Base-by-base conservation (phyloP, 73 alveolate genomes). In the Paramecium sexaurelia region DNA sequence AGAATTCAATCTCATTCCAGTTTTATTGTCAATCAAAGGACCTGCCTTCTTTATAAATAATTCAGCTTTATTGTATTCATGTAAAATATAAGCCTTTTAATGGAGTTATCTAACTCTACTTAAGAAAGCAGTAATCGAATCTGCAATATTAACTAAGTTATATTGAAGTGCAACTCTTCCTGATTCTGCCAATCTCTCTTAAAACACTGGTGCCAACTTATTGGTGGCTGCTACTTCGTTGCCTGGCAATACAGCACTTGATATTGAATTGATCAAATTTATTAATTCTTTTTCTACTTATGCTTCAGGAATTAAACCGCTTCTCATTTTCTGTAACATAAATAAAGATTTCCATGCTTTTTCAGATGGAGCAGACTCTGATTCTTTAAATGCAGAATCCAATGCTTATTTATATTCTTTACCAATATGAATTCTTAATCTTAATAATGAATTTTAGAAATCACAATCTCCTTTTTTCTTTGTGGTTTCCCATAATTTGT, bases 221-320 rank as follows among this genome's bases (percentile, higher is more conserved):
- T 95, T 92, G 6, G 95, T 73, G 17, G 93, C 73, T 32, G 94
- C 97, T n/a, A 92, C 92, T 90, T 97, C 95, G 68, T 93, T 97
- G 7, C 93, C 94, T 39, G 94, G 94, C 7, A 96, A 82, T 68
- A 96, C 94, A 45, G 99, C 98, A 26, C 99, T 98, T 35, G 99
- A 92, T 51, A 98, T 87, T 47, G 99, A 95, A 67, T 98, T 96
- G 93, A 98, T 95, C 51, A 97, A 87, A 56, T 98, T 95, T 6
- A 95, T 96, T 15, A 98, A 98, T 93, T 98, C 99, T 93, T 98
- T 98, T 92, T 98, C 99, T 40, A 98, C 96, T 92, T 97, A 96
- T 39, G 97, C 97, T 85, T 98, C 99, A 40, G 99, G 98, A 43
- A 98, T 95, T 8, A 97, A 95, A 9, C 98, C 99, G 75, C 99